Evolutionary conservation across 345 rosid species (phyloP).

Genomic region (Aquilaria malaccensis): DNA sequence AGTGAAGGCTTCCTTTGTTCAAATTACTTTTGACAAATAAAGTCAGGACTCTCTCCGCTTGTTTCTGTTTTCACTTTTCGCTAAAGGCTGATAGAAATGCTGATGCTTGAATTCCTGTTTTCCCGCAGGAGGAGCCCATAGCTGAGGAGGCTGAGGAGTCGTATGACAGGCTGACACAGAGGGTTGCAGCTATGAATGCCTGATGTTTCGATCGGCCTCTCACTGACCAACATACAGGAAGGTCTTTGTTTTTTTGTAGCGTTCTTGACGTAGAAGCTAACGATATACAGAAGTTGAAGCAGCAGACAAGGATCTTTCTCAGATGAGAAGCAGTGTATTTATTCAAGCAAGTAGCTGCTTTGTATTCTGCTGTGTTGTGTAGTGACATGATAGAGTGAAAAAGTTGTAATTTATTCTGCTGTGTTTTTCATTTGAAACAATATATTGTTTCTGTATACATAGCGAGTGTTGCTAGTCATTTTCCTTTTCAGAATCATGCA

Average conservation of each 20-base stretch:
- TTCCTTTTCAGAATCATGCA: no score
- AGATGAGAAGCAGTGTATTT: no score
- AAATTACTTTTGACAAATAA: neutral
- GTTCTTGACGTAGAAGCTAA: constrained; percentile 14
- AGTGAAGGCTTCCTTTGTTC: neutral
- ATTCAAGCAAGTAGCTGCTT: no score
- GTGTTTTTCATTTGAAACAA: no score
- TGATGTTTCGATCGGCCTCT: constrained; percentile 21
- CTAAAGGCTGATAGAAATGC: neutral
- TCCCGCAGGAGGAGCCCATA: constrained; percentile 37
- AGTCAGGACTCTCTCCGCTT: neutral
- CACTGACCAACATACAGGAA: neutral
- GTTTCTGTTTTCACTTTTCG: neutral
- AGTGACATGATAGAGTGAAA: no score
- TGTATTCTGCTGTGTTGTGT: no score
- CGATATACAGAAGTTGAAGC: neutral
- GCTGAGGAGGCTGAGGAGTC: constrained; percentile 38
- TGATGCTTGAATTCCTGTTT: constrained; percentile 5
- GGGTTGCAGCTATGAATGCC: constrained; percentile 44
- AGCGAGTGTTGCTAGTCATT: no score
- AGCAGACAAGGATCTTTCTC: no score
- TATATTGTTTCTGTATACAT: no score
- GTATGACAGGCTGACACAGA: constrained; percentile 42
- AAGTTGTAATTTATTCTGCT: no score
- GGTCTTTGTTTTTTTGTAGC: neutral